Base-by-base conservation (phyloP, 768 basidiomycete genomes). In the Phlegmacium glaucopus region DNA sequence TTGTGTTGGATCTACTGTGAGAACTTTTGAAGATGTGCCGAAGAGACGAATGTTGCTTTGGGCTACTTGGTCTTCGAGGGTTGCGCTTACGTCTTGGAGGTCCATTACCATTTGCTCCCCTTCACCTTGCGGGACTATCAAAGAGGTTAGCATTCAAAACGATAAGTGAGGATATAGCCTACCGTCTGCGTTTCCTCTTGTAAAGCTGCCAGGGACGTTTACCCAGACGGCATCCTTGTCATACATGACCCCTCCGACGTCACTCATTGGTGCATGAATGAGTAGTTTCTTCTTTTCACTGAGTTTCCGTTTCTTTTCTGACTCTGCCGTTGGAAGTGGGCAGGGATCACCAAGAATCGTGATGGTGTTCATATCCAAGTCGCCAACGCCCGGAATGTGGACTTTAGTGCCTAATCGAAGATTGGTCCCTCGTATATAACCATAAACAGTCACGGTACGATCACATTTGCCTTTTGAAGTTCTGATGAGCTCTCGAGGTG, bases 191-290 rank as follows among this genome's bases (percentile, higher is more conserved):
- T 80, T 82, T n/a, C 82, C 85, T 50, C 86, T 75, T 11, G 90
- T 86, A 63, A 99, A 99, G 59, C 80, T 95, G 1, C 96, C 96
- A 10, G 93, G 89, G 9, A 98, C 94, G 63, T 98, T 98, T 54
- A 99, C 87, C 78, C 90, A 99, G 2, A 99, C 94, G 0, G 94
- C 92, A 61, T 98, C 95, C 65, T 97, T 98, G 72, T 99, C 96
- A 61, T 95, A 98, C 68, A 90, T 82, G 45, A 99, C 82, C 3
- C 95, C 96, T 9, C 95, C 95, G 2, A 97, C 87, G 59, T 97
- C 95, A 64, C 94, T 96, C 96, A 99, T 98, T 1, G 96, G 96
- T 12, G 96, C 96, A 64, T 98, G 92, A 1, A 97, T 82, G 1
- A 95, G 70, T 34, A 92, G 62, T 62, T 90, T 94, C 66, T 88